Conservation (phyloP, 208 protist genomes). For the Crithidia mellificae region DNA sequence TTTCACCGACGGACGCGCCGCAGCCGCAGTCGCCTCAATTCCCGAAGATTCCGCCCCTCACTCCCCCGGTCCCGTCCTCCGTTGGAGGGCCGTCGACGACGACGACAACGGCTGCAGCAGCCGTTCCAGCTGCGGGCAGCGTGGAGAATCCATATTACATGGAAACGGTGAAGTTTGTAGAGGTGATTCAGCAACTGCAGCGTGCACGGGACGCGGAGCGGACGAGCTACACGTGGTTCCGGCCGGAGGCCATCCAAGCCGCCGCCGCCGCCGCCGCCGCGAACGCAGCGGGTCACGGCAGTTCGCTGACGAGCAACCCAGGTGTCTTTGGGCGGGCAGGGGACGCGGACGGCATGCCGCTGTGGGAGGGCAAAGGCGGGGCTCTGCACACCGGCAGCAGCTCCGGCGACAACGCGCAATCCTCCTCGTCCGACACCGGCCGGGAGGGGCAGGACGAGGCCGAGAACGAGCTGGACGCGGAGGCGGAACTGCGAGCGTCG, state of each 20-base stretch:
- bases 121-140: too few species aligned
- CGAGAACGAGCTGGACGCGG: neutral
- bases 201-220: conserved; percentile 5
- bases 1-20: conserved; percentile 5
- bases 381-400: neutral
- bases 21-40: neutral
- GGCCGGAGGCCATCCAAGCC: neutral
- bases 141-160: neutral
- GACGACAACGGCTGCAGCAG: too few species aligned
- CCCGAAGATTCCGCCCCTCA: neutral
- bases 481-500: conserved; percentile 5
- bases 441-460: neutral
- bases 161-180: conserved; percentile 23
- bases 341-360: neutral
- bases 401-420: conserved; percentile 6
- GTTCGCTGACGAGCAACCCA: too few species aligned
- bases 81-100: neutral
- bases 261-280: neutral
- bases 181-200: conserved; percentile 23
- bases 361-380: neutral
- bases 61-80: neutral
- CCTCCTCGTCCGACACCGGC: neutral
- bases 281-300: neutral
- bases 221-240: conserved; percentile 29
- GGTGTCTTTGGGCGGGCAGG: neutral